Percentiles rank a stretch among this genome's conserved stretches.
Evolutionary conservation across 768 basidiomycete species (phyloP).

Genomic region (Russula griseocarnosa): DNA sequence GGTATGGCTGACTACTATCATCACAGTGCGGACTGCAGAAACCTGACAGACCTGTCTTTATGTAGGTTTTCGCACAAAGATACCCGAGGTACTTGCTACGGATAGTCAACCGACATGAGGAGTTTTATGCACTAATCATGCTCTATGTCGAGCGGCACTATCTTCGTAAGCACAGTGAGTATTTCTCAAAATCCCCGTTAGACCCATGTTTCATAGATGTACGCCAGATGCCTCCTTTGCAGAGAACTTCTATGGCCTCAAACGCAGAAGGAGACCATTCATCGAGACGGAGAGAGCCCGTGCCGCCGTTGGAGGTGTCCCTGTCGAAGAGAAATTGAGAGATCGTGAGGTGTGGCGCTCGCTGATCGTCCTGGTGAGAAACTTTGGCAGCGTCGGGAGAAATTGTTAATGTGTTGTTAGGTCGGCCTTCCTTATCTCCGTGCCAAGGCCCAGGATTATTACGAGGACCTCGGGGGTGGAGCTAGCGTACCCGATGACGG

Average conservation of each 20-base stretch:
- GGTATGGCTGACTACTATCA: slow-evolving; percentile 45
- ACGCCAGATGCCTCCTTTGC: slow-evolving; percentile 85
- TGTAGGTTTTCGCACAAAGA: slow-evolving; percentile 92
- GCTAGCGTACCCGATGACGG: slow-evolving; percentile 57
- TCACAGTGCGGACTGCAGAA: neutral
- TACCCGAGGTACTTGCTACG: slow-evolving; percentile 90
- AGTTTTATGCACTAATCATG: slow-evolving; percentile 89
- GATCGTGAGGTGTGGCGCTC: slow-evolving; percentile 69
- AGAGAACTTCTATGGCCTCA: slow-evolving; percentile 94
- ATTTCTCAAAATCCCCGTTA: neutral
- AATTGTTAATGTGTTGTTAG: slow-evolving; percentile 37
- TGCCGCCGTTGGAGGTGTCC: slow-evolving; percentile 63
- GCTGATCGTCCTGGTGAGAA: slow-evolving; percentile 70
- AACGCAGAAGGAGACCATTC: slow-evolving; percentile 67
- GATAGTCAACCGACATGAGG: slow-evolving; percentile 92
- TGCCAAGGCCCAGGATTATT: slow-evolving; percentile 87
- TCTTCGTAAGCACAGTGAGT: slow-evolving; percentile 77
- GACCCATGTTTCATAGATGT: slow-evolving; percentile 3
- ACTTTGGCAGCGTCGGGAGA: neutral
- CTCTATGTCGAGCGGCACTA: slow-evolving; percentile 88
- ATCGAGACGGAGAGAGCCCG: slow-evolving; percentile 65
- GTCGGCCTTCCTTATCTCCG: slow-evolving; percentile 86
- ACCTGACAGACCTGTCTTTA: neutral
- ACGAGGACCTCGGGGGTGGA: slow-evolving; percentile 85
- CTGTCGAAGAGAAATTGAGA: slow-evolving; percentile 62